phyloP scores from a whole-genome alignment of 2,329 filamentous ascomycete genomes.

The Arthrinium phaeospermum region DNA sequence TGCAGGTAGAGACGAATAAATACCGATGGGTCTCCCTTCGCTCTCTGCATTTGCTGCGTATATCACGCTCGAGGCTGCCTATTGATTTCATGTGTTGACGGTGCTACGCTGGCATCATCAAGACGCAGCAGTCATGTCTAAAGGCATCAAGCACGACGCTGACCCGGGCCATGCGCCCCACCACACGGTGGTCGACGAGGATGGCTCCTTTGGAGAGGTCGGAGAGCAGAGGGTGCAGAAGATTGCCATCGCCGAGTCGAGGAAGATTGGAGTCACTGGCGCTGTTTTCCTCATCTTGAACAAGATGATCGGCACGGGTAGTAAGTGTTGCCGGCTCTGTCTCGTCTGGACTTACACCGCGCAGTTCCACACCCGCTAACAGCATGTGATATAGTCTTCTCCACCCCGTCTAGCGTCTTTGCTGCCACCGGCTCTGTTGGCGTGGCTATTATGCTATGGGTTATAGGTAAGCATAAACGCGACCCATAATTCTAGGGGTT shows the following conservation, averaged over 20 bases:
- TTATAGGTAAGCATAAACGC: constrained; percentile 27
- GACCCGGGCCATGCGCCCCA: background rate
- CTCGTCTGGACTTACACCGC: background rate
- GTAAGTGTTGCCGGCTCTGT: constrained; percentile 41
- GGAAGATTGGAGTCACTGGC: constrained; percentile 58
- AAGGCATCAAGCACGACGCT: background rate
- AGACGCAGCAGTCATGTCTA: background rate
- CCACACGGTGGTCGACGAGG: background rate
- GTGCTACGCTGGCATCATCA: background rate
- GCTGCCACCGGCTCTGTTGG: constrained; percentile 58
- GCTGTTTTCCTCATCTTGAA: constrained; percentile 62
- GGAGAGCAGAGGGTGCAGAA: constrained; percentile 22
- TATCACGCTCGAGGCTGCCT: background rate
- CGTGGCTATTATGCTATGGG: constrained; percentile 44
- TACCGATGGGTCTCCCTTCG: background rate
- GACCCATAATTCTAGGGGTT: background rate
- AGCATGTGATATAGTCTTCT: constrained; percentile 50
- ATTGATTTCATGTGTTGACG: background rate
- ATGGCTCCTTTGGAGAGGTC: background rate
- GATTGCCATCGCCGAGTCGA: constrained; percentile 37
- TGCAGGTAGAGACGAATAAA: background rate
- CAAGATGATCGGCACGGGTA: constrained; percentile 65
- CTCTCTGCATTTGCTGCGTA: too few relatives aligned
- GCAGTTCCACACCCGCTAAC: background rate
- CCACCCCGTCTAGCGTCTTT: constrained; percentile 59